Base-by-base conservation (phyloP, 169 alveolate genomes). In the Plasmodium yoelii region DNA sequence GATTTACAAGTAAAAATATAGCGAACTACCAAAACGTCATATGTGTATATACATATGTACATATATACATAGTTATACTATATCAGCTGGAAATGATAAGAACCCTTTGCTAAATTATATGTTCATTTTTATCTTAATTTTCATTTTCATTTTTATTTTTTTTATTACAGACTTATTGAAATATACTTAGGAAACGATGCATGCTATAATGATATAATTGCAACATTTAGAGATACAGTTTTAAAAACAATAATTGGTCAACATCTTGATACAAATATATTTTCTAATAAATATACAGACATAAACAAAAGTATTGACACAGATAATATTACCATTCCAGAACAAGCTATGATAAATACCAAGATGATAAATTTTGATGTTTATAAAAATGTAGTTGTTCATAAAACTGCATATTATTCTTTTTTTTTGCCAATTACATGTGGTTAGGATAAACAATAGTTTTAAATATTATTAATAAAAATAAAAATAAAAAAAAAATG, bases 201-300 rank as follows among this genome's bases (percentile, higher is more conserved):
- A 67, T 82, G 70, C 46, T 94, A 69, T 51, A 53, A 87, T 28
- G 88, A 82, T 28, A 22, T 94, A 19, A 24, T 92, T 44, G 51
- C 92, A 4, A 39, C 92, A 26, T 94, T 94, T 56, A 77, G 87
- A n/a, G 89, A 90, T 53, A 93, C 87, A 7, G 88, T 95, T 7
- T 88, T 94, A 93, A 88, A 87, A 18, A 94, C 96, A 22, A 92
- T 94, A 28, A 75, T 94, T 24, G 96, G 96, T 2, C 96, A 94
- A 26, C 95, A 92, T 68, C 65, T 94, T 64, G 96, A 94, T 69
- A 90, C 95, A 7, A 90, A 94, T 61, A 80, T 80, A 28, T 80
- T 80, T 67, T 80, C 90, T 2, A 47, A 80, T 15, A 80, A 80
- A 47, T 80, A 80, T 47, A 34, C 82, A 7, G 73, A 80, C 7